Conservation (phyloP, 2,329 filamentous ascomycete species). For the Blastomyces silverae region DNA sequence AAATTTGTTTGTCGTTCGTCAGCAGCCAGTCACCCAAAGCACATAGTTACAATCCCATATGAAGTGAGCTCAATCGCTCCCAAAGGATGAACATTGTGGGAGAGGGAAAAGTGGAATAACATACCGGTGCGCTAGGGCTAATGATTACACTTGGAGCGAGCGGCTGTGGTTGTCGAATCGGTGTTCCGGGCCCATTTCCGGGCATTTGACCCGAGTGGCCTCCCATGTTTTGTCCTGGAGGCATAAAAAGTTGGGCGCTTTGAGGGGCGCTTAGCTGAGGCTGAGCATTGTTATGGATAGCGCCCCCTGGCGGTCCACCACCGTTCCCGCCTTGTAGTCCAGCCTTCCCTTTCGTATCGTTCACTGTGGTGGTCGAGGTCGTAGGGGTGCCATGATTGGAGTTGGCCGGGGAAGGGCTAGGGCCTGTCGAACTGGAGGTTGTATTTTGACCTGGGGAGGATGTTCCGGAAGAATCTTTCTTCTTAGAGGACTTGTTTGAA, state of each 20-base stretch:
- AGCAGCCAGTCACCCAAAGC: neutral
- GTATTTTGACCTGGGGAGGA: conserved; percentile 63
- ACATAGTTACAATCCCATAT: neutral
- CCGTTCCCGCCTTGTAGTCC: conserved; percentile 36
- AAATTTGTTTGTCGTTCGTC: conserved; percentile 14
- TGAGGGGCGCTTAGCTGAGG: conserved; percentile 29
- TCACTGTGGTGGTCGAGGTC: conserved; percentile 80
- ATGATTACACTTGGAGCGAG: conserved; percentile 86
- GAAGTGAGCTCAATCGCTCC: neutral
- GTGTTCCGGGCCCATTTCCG: conserved; percentile 53
- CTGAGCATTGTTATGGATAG: conserved; percentile 24
- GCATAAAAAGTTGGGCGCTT: conserved; percentile 35
- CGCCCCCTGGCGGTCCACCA: conserved; percentile 27
- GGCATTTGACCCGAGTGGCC: conserved; percentile 31
- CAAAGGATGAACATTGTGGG: neutral
- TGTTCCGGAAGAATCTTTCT: conserved; percentile 60
- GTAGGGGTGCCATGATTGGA: conserved; percentile 68
- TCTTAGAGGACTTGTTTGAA: conserved; percentile 70
- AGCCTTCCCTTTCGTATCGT: conserved; percentile 78
- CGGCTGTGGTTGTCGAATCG: conserved; percentile 54
- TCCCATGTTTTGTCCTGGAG: conserved; percentile 29
- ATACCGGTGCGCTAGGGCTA: conserved; percentile 85
- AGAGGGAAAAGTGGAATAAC: conserved; percentile 30
- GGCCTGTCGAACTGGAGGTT: conserved; percentile 26
- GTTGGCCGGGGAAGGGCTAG: conserved; percentile 51